These are phyloP conservation scores for Fistulinella prunicolor DNA, from an alignment of 768 basidiomycete genomes.

Conservation along the genomic window DNA sequence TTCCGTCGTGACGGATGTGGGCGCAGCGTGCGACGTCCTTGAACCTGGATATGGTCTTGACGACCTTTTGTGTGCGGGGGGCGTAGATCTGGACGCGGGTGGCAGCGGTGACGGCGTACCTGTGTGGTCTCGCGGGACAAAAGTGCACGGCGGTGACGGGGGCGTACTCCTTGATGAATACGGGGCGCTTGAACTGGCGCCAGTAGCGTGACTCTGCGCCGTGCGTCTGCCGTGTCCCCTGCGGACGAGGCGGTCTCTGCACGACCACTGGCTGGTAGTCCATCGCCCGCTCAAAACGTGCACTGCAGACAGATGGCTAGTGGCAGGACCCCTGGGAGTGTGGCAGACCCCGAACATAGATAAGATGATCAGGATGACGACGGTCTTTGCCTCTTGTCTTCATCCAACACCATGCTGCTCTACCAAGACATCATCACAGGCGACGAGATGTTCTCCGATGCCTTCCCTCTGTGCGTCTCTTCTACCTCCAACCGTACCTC, in stretches of 20 bases:
- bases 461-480: conserved; percentile 72
- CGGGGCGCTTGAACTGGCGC: conserved; percentile 84
- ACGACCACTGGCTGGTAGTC: conserved; percentile 80
- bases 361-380: conserved; percentile 17
- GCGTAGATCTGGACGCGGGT: conserved; percentile 94
- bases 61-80: conserved; percentile 92
- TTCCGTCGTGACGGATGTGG: conserved; percentile 87
- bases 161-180: conserved; percentile 96
- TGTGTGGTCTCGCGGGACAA: conserved; percentile 80
- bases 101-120: conserved; percentile 94
- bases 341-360: conserved; percentile 11
- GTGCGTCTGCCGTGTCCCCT: conserved; percentile 48
- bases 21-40: conserved; percentile 94
- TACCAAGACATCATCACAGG: conserved; percentile 68
- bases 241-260: conserved; percentile 50
- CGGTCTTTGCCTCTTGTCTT: conserved; percentile 4
- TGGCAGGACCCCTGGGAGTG: conserved; percentile 9
- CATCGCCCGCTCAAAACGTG: conserved; percentile 41
- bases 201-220: conserved; percentile 78
- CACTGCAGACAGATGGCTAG: too few relatives aligned
- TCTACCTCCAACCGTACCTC: not conserved
- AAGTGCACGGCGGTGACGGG: conserved; percentile 96
- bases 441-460: conserved; percentile 95
- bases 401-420: conserved; percentile 57
- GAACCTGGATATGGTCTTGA: conserved; percentile 94